phyloP scores from a whole-genome alignment of 2,329 filamentous ascomycete genomes.

The Raffaelea ambrosiae region DNA sequence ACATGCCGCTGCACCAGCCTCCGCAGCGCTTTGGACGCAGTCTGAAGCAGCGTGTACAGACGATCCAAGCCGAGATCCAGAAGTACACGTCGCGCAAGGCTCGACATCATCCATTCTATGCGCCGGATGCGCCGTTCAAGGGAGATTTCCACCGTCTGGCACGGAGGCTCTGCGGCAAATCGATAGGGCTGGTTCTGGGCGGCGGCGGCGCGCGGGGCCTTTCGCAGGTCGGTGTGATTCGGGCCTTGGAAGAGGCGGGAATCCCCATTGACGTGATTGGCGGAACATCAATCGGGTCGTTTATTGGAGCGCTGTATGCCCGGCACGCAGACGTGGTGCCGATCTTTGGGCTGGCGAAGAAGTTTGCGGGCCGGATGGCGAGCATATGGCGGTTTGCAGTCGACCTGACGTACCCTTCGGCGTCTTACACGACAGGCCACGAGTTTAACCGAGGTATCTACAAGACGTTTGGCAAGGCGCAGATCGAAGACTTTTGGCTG shows the following conservation, averaged over 20 bases:
- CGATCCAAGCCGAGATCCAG: constrained; percentile 92
- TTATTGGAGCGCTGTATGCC: constrained; percentile 91
- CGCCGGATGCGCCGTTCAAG: constrained; percentile 86
- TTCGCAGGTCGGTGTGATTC: constrained; percentile 86
- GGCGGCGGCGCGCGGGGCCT: constrained; percentile 90
- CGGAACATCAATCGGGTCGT: constrained; percentile 91
- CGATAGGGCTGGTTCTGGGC: constrained; percentile 86
- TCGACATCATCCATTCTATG: constrained; percentile 82
- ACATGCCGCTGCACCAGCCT: constrained; percentile 67
- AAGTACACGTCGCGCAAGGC: constrained; percentile 94
- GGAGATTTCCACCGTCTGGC: constrained; percentile 94
- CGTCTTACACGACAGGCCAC: constrained; percentile 94
- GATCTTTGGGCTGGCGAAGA: constrained; percentile 94
- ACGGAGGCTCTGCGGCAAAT: constrained; percentile 83
- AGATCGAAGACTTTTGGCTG: constrained; percentile 98
- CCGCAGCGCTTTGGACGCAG: constrained; percentile 74
- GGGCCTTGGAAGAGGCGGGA: constrained; percentile 89
- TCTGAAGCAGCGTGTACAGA: constrained; percentile 87
- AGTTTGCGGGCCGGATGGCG: constrained; percentile 96
- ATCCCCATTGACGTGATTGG: constrained; percentile 94
- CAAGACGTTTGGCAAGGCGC: constrained; percentile 93
- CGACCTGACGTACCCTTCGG: constrained; percentile 91
- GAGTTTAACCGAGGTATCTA: constrained; percentile 99
- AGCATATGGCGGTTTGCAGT: constrained; percentile 98
- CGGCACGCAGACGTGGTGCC: constrained; percentile 94